Percentiles rank a stretch among this genome's conserved stretches.
Conservation (phyloP, 2,329 filamentous ascomycete species). For the Beauveria sp. region DNA sequence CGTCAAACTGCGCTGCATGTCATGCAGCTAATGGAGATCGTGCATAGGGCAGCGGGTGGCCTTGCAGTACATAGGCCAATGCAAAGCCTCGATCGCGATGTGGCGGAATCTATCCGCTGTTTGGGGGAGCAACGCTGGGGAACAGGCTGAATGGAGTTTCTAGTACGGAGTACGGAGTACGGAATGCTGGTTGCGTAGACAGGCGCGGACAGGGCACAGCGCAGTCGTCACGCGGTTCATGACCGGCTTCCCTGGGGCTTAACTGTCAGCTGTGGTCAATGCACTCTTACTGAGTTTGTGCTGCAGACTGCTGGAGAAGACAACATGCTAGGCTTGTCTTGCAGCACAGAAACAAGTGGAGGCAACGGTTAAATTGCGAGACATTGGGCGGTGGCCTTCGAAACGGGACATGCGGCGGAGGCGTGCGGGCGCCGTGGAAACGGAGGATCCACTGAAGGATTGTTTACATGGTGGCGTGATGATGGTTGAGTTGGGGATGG, state of each 20-base stretch:
- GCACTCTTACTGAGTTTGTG: background rate
- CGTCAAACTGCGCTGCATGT: background rate
- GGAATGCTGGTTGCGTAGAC: too few species aligned
- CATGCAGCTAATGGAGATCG: background rate
- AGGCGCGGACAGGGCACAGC: too few species aligned
- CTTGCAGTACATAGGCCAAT: background rate
- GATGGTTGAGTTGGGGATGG: background rate
- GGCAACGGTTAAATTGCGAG: slow-evolving; percentile 8
- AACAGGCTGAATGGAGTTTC: background rate
- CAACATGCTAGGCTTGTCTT: background rate
- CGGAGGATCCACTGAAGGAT: background rate
- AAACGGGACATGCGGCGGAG: background rate
- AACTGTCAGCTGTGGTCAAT: background rate
- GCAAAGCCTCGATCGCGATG: background rate
- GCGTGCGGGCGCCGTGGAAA: slow-evolving; percentile 5
- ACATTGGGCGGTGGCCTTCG: background rate
- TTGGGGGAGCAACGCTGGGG: background rate
- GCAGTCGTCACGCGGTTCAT: background rate
- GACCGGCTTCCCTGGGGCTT: background rate
- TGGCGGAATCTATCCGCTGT: background rate
- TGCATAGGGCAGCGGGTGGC: background rate
- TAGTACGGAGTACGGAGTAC: too few species aligned
- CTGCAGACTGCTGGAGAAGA: background rate
- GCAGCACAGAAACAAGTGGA: slow-evolving; percentile 1
- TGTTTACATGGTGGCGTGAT: background rate